Conservation (phyloP, 345 rosid genomes). For the Orychophragmus violaceus region DNA sequence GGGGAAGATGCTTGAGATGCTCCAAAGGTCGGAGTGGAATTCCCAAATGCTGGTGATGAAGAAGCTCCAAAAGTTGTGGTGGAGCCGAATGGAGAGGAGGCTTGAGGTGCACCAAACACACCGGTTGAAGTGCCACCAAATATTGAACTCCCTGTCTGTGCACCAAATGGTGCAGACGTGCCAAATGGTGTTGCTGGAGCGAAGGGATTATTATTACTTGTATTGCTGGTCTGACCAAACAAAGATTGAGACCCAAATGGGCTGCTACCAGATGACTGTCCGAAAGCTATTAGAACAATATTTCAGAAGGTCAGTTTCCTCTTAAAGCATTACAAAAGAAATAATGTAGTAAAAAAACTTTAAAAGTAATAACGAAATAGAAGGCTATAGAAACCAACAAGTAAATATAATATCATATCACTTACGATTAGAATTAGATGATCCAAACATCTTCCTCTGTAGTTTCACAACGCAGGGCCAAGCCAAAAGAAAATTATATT, state of each 20-base stretch:
- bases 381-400: not conserved
- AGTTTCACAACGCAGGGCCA: not conserved
- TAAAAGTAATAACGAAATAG: too few species aligned
- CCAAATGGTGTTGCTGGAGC: slow-evolving; percentile 70
- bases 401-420: not conserved
- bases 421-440: slow-evolving; percentile 51
- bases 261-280: slow-evolving; percentile 68
- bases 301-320: not conserved
- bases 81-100: slow-evolving; percentile 68
- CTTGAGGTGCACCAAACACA: slow-evolving; percentile 68
- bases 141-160: slow-evolving; percentile 70
- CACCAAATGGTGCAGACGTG: slow-evolving; percentile 59
- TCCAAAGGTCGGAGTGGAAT: slow-evolving; percentile 63
- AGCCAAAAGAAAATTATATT: slow-evolving; percentile 4
- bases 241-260: slow-evolving; percentile 75
- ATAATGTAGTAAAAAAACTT: not conserved
- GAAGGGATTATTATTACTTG: slow-evolving; percentile 72
- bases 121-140: slow-evolving; percentile 94
- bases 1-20: slow-evolving; percentile 65
- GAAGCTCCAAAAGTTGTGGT: slow-evolving; percentile 63
- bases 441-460: slow-evolving; percentile 46
- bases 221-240: slow-evolving; percentile 70
- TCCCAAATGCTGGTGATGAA: slow-evolving; percentile 76
- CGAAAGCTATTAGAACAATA: slow-evolving; percentile 54
- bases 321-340: not conserved